phyloP scores from a whole-genome alignment of 73 alveolate genomes.

The Stentor roeselii region DNA sequence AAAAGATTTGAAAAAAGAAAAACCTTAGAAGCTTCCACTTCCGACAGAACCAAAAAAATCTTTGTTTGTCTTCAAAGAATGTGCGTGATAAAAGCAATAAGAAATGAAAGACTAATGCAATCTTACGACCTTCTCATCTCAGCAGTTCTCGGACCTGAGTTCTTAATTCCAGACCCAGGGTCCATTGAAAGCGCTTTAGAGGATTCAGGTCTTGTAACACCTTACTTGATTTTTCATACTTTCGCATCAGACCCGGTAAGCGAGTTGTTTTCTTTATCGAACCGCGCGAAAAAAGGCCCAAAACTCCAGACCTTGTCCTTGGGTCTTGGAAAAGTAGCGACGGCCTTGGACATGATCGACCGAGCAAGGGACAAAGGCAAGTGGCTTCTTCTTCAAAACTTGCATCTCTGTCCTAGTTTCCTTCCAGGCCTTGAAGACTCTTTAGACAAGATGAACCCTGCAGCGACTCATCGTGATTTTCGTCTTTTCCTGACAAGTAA shows the following conservation, averaged over 20 bases:
- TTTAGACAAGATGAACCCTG: slow-evolving; percentile 46
- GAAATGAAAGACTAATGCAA: slow-evolving; percentile 12
- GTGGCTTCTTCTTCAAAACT: slow-evolving; percentile 98
- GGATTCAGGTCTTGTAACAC: slow-evolving; percentile 89
- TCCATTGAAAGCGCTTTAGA: slow-evolving; percentile 48
- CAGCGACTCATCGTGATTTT: slow-evolving; percentile 35
- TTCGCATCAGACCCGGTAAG: slow-evolving; percentile 99
- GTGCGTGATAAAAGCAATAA: neutral
- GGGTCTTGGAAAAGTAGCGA: slow-evolving; percentile 83
- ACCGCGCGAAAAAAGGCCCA: slow-evolving; percentile 74
- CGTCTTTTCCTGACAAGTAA: slow-evolving; percentile 97
- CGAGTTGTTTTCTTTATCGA: slow-evolving; percentile 96
- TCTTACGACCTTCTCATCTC: neutral
- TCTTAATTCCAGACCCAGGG: neutral
- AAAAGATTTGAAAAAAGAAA: slow-evolving; percentile 18
- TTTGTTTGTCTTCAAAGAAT: neutral
- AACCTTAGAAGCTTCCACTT: neutral
- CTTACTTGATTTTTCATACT: slow-evolving; percentile 94
- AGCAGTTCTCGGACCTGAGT: neutral
- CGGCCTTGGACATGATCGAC: slow-evolving; percentile 74
- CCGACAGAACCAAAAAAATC: slow-evolving; percentile 7
- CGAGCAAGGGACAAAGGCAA: slow-evolving; percentile 79
- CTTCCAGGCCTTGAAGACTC: slow-evolving; percentile 94
- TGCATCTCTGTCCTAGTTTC: slow-evolving; percentile 98
- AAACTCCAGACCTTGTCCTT: slow-evolving; percentile 70